phyloP scores from a whole-genome alignment of 2,329 filamentous ascomycete genomes.

The Botrytis elliptica region DNA sequence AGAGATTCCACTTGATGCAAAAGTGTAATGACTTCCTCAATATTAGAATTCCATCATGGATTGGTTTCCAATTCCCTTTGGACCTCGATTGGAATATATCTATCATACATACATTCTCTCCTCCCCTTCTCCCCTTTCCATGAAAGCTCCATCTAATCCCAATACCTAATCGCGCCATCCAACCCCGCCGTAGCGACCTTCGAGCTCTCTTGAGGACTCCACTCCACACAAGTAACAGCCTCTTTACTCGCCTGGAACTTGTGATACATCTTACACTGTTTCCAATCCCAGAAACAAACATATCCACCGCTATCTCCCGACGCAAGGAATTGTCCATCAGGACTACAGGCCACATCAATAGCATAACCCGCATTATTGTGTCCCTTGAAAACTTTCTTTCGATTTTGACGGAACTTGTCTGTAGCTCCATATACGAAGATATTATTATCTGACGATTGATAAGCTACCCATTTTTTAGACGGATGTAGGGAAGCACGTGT shows the following conservation, averaged over 20 bases:
- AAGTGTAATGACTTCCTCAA: background rate
- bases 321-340: slow-evolving; percentile 87
- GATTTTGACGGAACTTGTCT: slow-evolving; percentile 95
- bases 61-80: background rate
- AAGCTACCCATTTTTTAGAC: slow-evolving; percentile 88
- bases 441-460: slow-evolving; percentile 92
- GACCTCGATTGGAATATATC: background rate
- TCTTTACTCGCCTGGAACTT: slow-evolving; percentile 85
- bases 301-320: slow-evolving; percentile 86
- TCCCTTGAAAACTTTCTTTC: slow-evolving; percentile 93
- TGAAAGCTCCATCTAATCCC: slow-evolving; percentile 64
- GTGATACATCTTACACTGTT: slow-evolving; percentile 98
- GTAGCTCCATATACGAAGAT: slow-evolving; percentile 93
- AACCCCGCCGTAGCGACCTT: slow-evolving; percentile 89
- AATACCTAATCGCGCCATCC: slow-evolving; percentile 86
- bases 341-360: slow-evolving; percentile 83
- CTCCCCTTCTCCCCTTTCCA: background rate
- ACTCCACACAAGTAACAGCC: slow-evolving; percentile 81
- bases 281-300: slow-evolving; percentile 98
- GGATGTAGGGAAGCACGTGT: slow-evolving; percentile 83
- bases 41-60: background rate
- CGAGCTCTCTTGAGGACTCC: slow-evolving; percentile 96
- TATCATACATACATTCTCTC: background rate
- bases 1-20: background rate
- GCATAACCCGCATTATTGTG: slow-evolving; percentile 95